Evolutionary conservation across 1,284 basidiomycete species (phyloP), one percentile per base, ranked within the genome.

Genomic region (Xerocomus nothofagi): DNA sequence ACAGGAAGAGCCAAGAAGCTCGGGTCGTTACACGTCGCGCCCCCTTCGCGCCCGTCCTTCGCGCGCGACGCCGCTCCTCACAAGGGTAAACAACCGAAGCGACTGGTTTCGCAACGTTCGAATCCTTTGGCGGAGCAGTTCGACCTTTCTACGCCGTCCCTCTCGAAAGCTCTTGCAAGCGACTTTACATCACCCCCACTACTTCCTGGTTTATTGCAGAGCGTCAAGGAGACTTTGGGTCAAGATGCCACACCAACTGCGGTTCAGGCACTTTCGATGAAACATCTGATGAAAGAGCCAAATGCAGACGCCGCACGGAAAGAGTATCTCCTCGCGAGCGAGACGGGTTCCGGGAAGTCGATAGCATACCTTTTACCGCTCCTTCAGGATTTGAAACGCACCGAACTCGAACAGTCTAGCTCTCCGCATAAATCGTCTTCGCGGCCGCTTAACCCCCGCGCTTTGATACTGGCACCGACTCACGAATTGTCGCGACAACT

Each of bases 341-440:
- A 94, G 69, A 94, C 92, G 0, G 92, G 92, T 8, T 91, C 89
- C 0, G 92, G 92, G 1, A 95, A 95, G 72, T 91, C 88, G 4
- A 78, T 93, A n/a, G 91, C 92, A 1, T 94, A 93, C 64, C 79
- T 94, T 30, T 75, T 94, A 2, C 92, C 92, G 0, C 66, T 94
- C 39, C 74, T 94, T 4, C 88, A 93, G 57, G 73, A 79, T 49
- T 74, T 94, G 58, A 94, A 94, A 66, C 65, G 72, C 43, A 74
- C 76, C 2, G 84, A 89, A 61, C 51, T 68, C 18, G 54, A 55
- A 23, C 53, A 45, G 17, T 44, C 49, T 18, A 29, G 21, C 15
- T 48, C 49, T 33, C 32, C 14, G 11, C 36, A 29, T 34, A 52
- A 41, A 42, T 39, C 57, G 21, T 57, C 54, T 23, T 5, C 43